Evolutionary conservation across 2,329 filamentous ascomycete genomes (phyloP).

Genomic region (Nannizziopsis arthrosporioides): DNA sequence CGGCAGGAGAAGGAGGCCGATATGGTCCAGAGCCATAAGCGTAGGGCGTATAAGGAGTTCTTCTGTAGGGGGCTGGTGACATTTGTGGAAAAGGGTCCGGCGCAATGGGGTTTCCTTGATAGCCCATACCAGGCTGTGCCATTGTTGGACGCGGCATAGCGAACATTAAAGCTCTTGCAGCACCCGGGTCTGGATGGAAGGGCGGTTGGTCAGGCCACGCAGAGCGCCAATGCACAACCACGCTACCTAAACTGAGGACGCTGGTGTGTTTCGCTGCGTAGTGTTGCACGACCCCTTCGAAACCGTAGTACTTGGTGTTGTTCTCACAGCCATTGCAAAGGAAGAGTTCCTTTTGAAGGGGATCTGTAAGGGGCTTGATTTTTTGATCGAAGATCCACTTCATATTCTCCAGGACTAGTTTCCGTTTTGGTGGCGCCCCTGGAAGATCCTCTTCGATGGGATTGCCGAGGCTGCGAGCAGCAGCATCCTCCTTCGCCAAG

Average conservation of each 20-base stretch:
- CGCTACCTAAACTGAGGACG: conserved; percentile 55
- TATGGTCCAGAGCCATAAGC: conserved; percentile 21
- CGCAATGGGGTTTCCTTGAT: conserved; percentile 10
- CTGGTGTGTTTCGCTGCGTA: conserved; percentile 71
- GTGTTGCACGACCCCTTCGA: conserved; percentile 71
- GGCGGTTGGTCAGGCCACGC: conserved; percentile 69
- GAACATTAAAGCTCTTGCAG: conserved; percentile 32
- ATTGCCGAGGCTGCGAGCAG: conserved; percentile 37
- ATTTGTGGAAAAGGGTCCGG: conserved; percentile 15
- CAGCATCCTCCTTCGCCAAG: conserved; percentile 43
- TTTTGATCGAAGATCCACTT: conserved; percentile 73
- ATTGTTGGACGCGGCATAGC: conserved; percentile 21
- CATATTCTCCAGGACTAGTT: conserved; percentile 70
- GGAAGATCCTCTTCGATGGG: conserved; percentile 39
- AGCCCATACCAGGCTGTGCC: conserved; percentile 14
- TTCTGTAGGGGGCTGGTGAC: conserved; percentile 23
- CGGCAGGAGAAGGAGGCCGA: conserved; percentile 24
- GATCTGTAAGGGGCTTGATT: conserved; percentile 57
- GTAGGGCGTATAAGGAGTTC: conserved; percentile 25
- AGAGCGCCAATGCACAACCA: conserved; percentile 66
- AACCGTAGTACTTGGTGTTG: conserved; percentile 56
- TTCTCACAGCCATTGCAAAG: conserved; percentile 59
- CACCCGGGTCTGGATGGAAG: conserved; percentile 52
- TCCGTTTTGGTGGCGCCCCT: conserved; percentile 46
- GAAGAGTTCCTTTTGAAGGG: conserved; percentile 59